phyloP scores from a whole-genome alignment of 768 basidiomycete species.

The Collybiopsis luxurians region DNA sequence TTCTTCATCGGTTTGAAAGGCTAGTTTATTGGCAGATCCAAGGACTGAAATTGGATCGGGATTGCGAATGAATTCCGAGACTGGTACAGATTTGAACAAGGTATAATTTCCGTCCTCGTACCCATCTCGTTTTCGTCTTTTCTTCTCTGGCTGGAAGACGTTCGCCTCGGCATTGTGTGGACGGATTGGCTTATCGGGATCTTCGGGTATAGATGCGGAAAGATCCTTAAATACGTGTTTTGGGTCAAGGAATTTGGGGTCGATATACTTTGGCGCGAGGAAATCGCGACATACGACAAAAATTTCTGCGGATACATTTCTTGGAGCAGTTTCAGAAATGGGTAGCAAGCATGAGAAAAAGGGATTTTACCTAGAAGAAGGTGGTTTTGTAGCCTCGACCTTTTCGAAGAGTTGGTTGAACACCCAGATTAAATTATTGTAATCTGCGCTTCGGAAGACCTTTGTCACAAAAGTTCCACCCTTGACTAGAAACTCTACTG shows the following conservation, averaged over 20 bases:
- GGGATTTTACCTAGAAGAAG: conserved; percentile 77
- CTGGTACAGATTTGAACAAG: conserved; percentile 72
- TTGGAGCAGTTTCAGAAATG: conserved; percentile 30
- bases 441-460: conserved; percentile 97
- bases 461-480: conserved; percentile 97
- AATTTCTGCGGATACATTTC: conserved; percentile 99
- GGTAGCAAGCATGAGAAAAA: not conserved
- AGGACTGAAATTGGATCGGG: conserved; percentile 77
- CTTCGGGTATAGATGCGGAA: conserved; percentile 41
- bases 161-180: conserved; percentile 77
- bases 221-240: conserved; percentile 97
- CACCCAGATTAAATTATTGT: conserved; percentile 98
- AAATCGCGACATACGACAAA: conserved; percentile 98
- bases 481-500: conserved; percentile 90
- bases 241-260: conserved; percentile 97
- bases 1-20: conserved; percentile 81
- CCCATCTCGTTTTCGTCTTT: conserved; percentile 87
- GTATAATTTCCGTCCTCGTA: conserved; percentile 95
- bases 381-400: conserved; percentile 98
- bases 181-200: conserved; percentile 50
- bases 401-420: conserved; percentile 94
- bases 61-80: conserved; percentile 66
- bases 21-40: conserved; percentile 74
- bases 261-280: conserved; percentile 91
- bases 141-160: conserved; percentile 98